A percentile compares a stretch with the other conserved stretches of the same genome.
Conservation (phyloP, 164 flowering plant genomes). For the Macadamia tetraphylla region DNA sequence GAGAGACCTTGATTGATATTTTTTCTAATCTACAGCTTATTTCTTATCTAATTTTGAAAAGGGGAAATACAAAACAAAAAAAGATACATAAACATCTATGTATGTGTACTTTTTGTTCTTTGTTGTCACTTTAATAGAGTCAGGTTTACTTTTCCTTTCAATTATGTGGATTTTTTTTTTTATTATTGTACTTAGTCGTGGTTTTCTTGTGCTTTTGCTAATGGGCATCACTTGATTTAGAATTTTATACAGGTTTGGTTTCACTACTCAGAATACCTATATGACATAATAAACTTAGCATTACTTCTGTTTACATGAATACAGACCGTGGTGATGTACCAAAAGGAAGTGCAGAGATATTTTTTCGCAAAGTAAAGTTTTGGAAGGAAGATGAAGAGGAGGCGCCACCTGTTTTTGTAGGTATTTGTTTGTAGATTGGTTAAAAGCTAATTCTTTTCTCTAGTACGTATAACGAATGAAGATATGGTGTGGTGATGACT, state of each 20-base stretch:
- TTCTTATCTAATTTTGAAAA: no score
- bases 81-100: no score
- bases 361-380: constrained; percentile 90
- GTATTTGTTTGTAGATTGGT: constrained; percentile 38
- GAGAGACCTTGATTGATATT: no score
- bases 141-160: neutral
- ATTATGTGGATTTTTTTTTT: no score
- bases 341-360: constrained; percentile 87
- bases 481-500: no score
- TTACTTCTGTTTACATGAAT: constrained; percentile 10
- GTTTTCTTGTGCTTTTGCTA: neutral
- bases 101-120: no score
- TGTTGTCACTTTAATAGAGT: no score
- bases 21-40: no score
- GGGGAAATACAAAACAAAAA: no score
- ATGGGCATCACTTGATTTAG: no score
- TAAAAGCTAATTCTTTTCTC: no score
- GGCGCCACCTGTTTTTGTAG: constrained; percentile 97
- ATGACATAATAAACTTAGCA: neutral
- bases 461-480: no score
- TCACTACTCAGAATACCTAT: neutral
- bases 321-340: constrained; percentile 85
- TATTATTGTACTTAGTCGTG: neutral
- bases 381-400: constrained; percentile 94
- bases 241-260: neutral